These are phyloP conservation scores for Boletus insuetus DNA, from an alignment of 768 basidiomycete species.

Conservation along the genomic window DNA sequence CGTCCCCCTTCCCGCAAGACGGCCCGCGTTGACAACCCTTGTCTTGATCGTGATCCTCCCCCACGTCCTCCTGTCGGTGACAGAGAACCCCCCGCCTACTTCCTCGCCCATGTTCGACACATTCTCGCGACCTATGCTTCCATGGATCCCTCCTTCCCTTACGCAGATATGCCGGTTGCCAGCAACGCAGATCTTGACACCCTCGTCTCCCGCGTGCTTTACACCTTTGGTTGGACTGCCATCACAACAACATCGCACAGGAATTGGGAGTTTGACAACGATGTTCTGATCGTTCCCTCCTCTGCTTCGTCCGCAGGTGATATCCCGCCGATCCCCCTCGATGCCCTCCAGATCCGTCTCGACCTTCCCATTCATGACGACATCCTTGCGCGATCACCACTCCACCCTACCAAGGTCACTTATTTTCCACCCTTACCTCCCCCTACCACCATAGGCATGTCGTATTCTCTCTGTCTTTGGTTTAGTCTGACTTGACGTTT, in stretches of 20 bases:
- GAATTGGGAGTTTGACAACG: slow-evolving; percentile 30
- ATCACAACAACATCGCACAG: slow-evolving; percentile 12
- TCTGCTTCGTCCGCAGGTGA: not conserved
- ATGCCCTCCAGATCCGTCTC: slow-evolving; percentile 24
- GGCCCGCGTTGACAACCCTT: slow-evolving; percentile 5
- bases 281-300: slow-evolving; percentile 24
- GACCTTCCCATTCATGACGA: slow-evolving; percentile 27
- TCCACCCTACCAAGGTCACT: slow-evolving; percentile 28
- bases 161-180: slow-evolving; percentile 20
- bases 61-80: slow-evolving; percentile 34
- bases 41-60: slow-evolving; percentile 18
- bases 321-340: slow-evolving; percentile 7
- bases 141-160: slow-evolving; percentile 31
- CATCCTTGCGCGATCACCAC: slow-evolving; percentile 19
- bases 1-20: slow-evolving; percentile 5
- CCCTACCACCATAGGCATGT: slow-evolving; percentile 16
- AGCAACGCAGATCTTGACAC: slow-evolving; percentile 40
- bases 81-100: slow-evolving; percentile 31
- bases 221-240: slow-evolving; percentile 41
- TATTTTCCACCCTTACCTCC: slow-evolving; percentile 20
- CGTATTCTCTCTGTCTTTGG: not conserved
- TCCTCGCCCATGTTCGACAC: slow-evolving; percentile 36
- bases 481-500: slow-evolving; percentile 1
- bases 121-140: slow-evolving; percentile 50
- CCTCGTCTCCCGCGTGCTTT: slow-evolving; percentile 40